Conservation (phyloP, 306 rosid genomes). For the Citrullus amarus region DNA sequence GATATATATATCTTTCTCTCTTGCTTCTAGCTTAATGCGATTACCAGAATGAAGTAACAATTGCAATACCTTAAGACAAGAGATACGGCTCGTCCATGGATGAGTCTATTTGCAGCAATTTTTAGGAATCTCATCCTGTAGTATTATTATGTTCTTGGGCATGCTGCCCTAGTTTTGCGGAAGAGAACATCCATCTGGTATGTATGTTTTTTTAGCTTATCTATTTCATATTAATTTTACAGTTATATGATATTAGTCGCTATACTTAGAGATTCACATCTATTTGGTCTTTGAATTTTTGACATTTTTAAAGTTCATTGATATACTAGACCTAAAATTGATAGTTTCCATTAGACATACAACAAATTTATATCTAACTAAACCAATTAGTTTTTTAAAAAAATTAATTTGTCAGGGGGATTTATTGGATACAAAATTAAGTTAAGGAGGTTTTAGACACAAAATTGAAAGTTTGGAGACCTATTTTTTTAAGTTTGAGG, state of each 20-base stretch:
- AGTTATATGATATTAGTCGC: too few relatives aligned
- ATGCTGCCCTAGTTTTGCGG: not conserved
- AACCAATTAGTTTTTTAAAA: not conserved
- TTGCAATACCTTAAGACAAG: not conserved
- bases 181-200: not conserved
- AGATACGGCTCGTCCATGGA: not conserved
- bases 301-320: not conserved
- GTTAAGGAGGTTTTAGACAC: not conserved
- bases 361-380: too few relatives aligned
- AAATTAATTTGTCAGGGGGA: not conserved
- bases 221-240: not conserved
- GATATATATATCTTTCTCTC: not conserved
- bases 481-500: not conserved
- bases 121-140: not conserved
- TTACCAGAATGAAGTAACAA: not conserved
- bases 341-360: not conserved
- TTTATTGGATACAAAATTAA: not conserved
- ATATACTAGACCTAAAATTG: not conserved
- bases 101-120: not conserved
- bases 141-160: not conserved
- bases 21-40: not conserved
- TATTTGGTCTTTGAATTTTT: too few relatives aligned
- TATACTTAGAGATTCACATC: too few relatives aligned
- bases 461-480: too few relatives aligned
- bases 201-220: not conserved